Conservation (phyloP, 1,139 yeast species). For the Yamadazyma dendronema region DNA sequence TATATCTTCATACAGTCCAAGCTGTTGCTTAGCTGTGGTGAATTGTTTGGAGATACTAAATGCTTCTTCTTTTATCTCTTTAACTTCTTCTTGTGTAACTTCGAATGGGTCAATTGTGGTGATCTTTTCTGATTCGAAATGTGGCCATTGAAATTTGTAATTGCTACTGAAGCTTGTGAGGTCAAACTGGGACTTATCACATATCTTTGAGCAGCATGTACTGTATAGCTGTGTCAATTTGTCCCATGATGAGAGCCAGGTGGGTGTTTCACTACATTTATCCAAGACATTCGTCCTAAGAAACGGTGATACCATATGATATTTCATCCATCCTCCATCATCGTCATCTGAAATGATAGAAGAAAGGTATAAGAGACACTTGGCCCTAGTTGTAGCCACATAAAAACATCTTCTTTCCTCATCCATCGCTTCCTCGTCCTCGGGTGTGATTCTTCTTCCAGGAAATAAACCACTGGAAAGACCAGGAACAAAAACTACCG, state of each 20-base stretch:
- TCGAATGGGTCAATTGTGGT: slow-evolving; percentile 6
- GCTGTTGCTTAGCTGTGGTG: slow-evolving; percentile 8
- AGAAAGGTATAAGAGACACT: slow-evolving; percentile 38
- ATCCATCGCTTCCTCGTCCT: slow-evolving; percentile 40
- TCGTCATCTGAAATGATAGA: slow-evolving; percentile 26
- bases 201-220: slow-evolving; percentile 12
- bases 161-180: slow-evolving; percentile 61
- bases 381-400: slow-evolving; percentile 87
- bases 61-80: too few relatives aligned
- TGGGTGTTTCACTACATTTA: slow-evolving; percentile 11
- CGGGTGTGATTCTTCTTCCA: slow-evolving; percentile 36
- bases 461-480: slow-evolving; percentile 63
- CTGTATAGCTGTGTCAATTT: slow-evolving; percentile 19
- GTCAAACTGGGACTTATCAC: slow-evolving; percentile 36
- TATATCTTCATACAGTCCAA: slow-evolving; percentile 8
- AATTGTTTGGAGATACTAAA: background rate
- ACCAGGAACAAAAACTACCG: slow-evolving; percentile 80
- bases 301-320: slow-evolving; percentile 28
- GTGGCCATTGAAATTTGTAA: slow-evolving; percentile 20
- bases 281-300: background rate
- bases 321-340: slow-evolving; percentile 17
- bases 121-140: background rate
- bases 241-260: slow-evolving; percentile 19
- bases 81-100: too few relatives aligned
- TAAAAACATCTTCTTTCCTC: slow-evolving; percentile 86